These are phyloP conservation scores for Globisporangium lucens DNA, from an alignment of 352 stramenopile genomes.

Conservation along the genomic window DNA sequence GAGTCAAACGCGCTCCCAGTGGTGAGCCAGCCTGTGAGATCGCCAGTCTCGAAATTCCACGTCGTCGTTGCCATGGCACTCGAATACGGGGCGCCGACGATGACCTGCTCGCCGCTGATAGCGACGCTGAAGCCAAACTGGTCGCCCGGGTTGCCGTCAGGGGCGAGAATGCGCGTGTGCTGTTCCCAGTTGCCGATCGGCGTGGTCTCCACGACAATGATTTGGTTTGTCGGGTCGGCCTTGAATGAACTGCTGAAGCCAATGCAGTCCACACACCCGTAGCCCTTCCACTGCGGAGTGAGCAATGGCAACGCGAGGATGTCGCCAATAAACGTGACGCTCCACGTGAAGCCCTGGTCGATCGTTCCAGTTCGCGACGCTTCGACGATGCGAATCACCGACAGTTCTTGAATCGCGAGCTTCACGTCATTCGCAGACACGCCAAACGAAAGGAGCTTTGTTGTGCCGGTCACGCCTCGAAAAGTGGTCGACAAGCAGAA, in stretches of 20 bases:
- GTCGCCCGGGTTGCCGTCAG: conserved; percentile 73
- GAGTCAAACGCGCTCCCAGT: conserved; percentile 92
- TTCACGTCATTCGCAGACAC: conserved; percentile 71
- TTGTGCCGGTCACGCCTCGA: conserved; percentile 57
- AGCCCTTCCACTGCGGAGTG: conserved; percentile 51
- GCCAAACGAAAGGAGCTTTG: conserved; percentile 54
- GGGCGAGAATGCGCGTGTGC: conserved; percentile 52
- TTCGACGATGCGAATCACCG: conserved; percentile 80
- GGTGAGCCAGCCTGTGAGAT: conserved; percentile 91
- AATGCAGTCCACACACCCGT: conserved; percentile 66
- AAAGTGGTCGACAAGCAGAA: conserved; percentile 76
- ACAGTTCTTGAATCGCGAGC: conserved; percentile 73
- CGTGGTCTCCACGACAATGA: conserved; percentile 48
- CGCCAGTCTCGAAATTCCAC: conserved; percentile 97
- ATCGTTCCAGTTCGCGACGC: conserved; percentile 63
- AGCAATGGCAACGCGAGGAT: conserved; percentile 62
- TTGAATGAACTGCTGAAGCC: conserved; percentile 67
- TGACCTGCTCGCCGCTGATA: conserved; percentile 71
- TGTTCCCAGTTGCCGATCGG: conserved; percentile 60
- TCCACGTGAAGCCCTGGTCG: conserved; percentile 80
- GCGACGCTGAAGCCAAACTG: conserved; percentile 73
- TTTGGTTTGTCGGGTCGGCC: conserved; percentile 50
- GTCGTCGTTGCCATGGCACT: conserved; percentile 85
- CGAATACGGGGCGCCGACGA: conserved; percentile 69
- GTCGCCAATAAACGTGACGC: conserved; percentile 79